Conservation (phyloP, 2,329 filamentous ascomycete genomes). For the Stagonosporopsis chrysanthemi region DNA sequence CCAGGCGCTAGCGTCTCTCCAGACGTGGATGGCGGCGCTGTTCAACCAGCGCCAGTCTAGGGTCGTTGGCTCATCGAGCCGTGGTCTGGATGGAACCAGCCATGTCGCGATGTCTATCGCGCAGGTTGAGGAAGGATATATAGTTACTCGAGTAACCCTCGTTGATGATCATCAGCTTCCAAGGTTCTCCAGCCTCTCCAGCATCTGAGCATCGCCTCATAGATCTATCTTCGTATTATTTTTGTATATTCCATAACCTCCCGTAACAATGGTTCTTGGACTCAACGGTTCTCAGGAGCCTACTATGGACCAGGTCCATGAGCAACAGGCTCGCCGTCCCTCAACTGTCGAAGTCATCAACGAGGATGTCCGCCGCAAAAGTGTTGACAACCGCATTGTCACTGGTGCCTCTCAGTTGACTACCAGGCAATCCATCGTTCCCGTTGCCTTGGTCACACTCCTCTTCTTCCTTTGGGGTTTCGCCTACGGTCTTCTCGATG, state of each 20-base stretch:
- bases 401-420: slow-evolving; percentile 52
- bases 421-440: slow-evolving; percentile 57
- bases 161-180: slow-evolving; percentile 30
- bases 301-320: slow-evolving; percentile 45
- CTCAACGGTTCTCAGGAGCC: slow-evolving; percentile 42
- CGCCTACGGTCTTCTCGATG: slow-evolving; percentile 56
- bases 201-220: slow-evolving; percentile 21
- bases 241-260: slow-evolving; percentile 1
- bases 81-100: slow-evolving; percentile 36
- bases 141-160: slow-evolving; percentile 25
- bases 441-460: slow-evolving; percentile 56
- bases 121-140: slow-evolving; percentile 32
- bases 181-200: slow-evolving; percentile 27
- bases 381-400: slow-evolving; percentile 44
- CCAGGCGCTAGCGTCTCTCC: slow-evolving; percentile 18
- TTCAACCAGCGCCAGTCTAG: slow-evolving; percentile 28
- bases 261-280: slow-evolving; percentile 38
- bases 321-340: slow-evolving; percentile 47
- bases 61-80: slow-evolving; percentile 23
- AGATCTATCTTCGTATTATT: slow-evolving; percentile 10
- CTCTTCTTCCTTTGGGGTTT: slow-evolving; percentile 63
- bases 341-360: slow-evolving; percentile 46
- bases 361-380: slow-evolving; percentile 43
- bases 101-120: slow-evolving; percentile 25
- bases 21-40: slow-evolving; percentile 17